Evolutionary conservation across 495 filamentous ascomycete species (phyloP).

Genomic region (Aspergillus egyptiacus): DNA sequence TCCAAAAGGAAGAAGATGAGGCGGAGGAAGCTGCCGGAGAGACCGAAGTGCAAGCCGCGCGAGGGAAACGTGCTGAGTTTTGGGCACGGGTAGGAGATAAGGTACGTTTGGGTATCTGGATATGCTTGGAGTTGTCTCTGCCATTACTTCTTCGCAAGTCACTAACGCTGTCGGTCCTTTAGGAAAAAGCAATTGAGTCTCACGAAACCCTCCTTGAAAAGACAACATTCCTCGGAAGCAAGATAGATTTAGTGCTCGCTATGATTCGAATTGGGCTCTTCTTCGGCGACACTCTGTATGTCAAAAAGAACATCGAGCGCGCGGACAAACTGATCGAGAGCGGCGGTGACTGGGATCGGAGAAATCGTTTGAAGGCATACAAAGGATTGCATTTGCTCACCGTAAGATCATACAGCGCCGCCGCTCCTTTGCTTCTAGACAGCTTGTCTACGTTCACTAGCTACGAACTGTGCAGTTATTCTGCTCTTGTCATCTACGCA

Average conservation of each 20-base stretch:
- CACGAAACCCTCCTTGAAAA: conserved; percentile 93
- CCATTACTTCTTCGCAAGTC: background rate
- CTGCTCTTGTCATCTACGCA: conserved; percentile 87
- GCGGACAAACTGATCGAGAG: conserved; percentile 85
- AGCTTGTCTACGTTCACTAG: conserved; percentile 97
- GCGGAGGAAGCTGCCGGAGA: conserved; percentile 93
- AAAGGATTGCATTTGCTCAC: conserved; percentile 91
- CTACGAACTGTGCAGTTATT: conserved; percentile 96
- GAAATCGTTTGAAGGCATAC: conserved; percentile 97
- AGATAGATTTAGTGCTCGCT: conserved; percentile 92
- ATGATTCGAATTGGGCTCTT: conserved; percentile 94
- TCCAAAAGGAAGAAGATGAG: conserved; percentile 93
- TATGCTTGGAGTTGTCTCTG: too few relatives aligned
- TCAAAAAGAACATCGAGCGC: conserved; percentile 89
- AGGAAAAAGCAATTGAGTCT: conserved; percentile 89
- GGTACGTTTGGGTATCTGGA: conserved; percentile 48
- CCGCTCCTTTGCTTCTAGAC: conserved; percentile 90
- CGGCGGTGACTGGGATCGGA: conserved; percentile 96
- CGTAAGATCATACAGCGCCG: conserved; percentile 78
- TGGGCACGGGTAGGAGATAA: conserved; percentile 93
- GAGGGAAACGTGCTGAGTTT: conserved; percentile 92
- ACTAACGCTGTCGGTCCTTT: conserved; percentile 10
- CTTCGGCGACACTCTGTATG: conserved; percentile 83
- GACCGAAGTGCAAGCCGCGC: conserved; percentile 85
- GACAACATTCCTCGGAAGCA: conserved; percentile 87